Evolutionary conservation across 2,329 filamentous ascomycete species (phyloP).

Genomic region (Colletotrichum liaoningense): DNA sequence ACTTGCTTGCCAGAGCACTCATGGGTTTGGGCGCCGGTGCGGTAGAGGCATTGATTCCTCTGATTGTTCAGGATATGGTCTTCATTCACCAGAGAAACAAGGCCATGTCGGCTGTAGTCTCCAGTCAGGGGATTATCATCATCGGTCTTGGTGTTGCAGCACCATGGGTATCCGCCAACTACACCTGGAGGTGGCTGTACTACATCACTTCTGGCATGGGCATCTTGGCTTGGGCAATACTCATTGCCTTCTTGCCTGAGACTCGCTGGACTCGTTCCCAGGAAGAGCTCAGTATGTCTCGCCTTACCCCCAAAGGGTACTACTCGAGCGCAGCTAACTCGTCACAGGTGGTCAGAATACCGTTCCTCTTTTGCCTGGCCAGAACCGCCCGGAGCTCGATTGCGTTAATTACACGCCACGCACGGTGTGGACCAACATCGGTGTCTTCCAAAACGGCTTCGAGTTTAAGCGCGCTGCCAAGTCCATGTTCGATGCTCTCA

Average conservation of each 20-base stretch:
- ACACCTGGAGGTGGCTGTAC: conserved; percentile 49
- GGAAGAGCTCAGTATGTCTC: conserved; percentile 42
- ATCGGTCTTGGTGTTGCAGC: conserved; percentile 42
- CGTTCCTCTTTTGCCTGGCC: conserved; percentile 41
- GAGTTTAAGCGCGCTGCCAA: conserved; percentile 39
- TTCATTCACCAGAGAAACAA: conserved; percentile 51
- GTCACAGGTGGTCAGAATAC: conserved; percentile 26
- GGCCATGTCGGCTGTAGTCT: conserved; percentile 45
- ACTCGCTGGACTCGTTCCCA: conserved; percentile 46
- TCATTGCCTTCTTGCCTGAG: conserved; percentile 48
- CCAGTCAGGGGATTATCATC: conserved; percentile 44
- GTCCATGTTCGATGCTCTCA: conserved; percentile 44
- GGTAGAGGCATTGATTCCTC: conserved; percentile 48
- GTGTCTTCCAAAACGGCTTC: conserved; percentile 44
- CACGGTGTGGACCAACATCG: conserved; percentile 45
- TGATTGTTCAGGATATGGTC: conserved; percentile 51
- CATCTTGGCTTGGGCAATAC: conserved; percentile 45
- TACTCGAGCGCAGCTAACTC: not conserved
- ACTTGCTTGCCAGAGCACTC: conserved; percentile 45
- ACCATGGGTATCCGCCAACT: conserved; percentile 44
- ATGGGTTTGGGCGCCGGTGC: conserved; percentile 49
- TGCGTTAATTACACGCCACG: conserved; percentile 40
- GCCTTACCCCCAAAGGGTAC: not conserved
- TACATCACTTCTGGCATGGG: conserved; percentile 45
- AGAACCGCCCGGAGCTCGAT: conserved; percentile 44